Percentiles rank a stretch among this genome's conserved stretches.
phyloP scores from a whole-genome alignment of 306 rosid species.

The Acacia crassicarpa region DNA sequence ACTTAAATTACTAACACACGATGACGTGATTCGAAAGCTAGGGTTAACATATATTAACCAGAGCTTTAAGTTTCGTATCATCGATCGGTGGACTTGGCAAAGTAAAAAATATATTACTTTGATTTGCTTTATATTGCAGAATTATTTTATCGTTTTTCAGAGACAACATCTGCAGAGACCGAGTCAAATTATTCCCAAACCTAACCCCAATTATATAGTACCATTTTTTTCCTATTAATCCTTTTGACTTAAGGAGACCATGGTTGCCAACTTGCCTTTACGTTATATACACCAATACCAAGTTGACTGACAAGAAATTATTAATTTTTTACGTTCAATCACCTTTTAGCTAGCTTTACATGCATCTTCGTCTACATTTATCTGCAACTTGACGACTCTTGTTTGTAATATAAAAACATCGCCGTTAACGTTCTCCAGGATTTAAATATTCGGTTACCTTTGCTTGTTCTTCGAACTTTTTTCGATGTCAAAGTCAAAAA shows the following conservation, averaged over 20 bases:
- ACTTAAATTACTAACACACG: not conserved
- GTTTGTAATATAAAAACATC: not conserved
- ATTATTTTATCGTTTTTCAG: not conserved
- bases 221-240: slow-evolving; percentile 23
- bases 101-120: not conserved
- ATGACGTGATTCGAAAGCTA: not conserved
- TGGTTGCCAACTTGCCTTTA: not conserved
- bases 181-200: slow-evolving; percentile 39
- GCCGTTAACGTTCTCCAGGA: not conserved
- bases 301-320: not conserved
- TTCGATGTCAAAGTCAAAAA: not conserved
- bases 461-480: not conserved
- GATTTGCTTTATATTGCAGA: not conserved
- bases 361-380: not conserved
- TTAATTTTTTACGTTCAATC: not conserved
- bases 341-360: not conserved
- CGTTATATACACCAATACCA: not conserved
- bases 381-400: not conserved
- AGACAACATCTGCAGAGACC: slow-evolving; percentile 30
- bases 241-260: slow-evolving; percentile 40
- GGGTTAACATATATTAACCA: not conserved
- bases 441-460: not conserved
- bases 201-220: slow-evolving; percentile 36
- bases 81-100: slow-evolving; percentile 28
- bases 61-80: slow-evolving; percentile 3